phyloP scores from a whole-genome alignment of 768 basidiomycete species.

The Naganishia antarctica region DNA sequence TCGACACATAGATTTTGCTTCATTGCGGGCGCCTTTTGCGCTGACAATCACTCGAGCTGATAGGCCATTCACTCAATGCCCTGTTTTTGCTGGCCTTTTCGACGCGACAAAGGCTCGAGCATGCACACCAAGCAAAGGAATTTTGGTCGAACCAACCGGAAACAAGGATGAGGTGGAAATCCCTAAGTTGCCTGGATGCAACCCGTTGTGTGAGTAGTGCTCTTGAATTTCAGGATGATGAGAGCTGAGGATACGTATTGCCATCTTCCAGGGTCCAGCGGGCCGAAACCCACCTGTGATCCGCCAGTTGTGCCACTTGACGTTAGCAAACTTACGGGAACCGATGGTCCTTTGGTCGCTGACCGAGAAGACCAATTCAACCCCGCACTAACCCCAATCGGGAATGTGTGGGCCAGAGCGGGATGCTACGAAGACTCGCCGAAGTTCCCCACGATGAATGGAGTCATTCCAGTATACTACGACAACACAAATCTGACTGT shows the following conservation, averaged over 20 bases:
- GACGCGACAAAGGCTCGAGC: neutral
- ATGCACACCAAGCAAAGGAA: slow-evolving; percentile 36
- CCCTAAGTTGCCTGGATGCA: slow-evolving; percentile 40
- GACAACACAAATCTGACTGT: slow-evolving; percentile 28
- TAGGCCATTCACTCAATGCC: slow-evolving; percentile 12
- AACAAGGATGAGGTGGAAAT: slow-evolving; percentile 37
- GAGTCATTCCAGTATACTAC: slow-evolving; percentile 30
- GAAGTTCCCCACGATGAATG: slow-evolving; percentile 8
- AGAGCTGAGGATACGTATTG: neutral
- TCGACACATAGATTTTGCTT: neutral
- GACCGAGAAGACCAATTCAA: slow-evolving; percentile 25
- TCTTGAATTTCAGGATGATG: neutral
- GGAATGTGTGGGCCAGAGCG: slow-evolving; percentile 35
- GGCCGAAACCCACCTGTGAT: slow-evolving; percentile 39
- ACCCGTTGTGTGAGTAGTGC: slow-evolving; percentile 31
- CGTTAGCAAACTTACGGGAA: slow-evolving; percentile 31
- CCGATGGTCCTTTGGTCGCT: slow-evolving; percentile 35
- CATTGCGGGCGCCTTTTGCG: slow-evolving; percentile 7
- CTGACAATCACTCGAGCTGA: neutral
- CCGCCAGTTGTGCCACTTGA: slow-evolving; percentile 33
- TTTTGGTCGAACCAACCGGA: slow-evolving; percentile 27
- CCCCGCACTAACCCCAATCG: slow-evolving; percentile 30
- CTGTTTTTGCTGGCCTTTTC: neutral
- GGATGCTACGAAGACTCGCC: slow-evolving; percentile 33
- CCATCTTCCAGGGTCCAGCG: slow-evolving; percentile 31